phyloP scores from a whole-genome alignment of 1,139 yeast genomes.

The Magnusiomyces suaveolens region DNA sequence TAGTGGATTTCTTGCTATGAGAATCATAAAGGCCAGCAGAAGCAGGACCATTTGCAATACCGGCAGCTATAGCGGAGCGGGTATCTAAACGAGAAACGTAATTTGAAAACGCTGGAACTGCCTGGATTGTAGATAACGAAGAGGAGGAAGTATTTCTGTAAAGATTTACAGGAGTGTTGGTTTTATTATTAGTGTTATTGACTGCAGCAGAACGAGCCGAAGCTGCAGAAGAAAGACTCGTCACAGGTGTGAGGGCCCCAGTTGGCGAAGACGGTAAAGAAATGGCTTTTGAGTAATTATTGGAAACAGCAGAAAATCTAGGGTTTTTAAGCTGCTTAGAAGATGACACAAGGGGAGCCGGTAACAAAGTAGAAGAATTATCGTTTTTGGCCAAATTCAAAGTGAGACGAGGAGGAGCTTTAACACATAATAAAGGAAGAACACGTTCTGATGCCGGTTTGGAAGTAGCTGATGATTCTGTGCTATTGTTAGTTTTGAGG shows the following conservation, averaged over 20 bases:
- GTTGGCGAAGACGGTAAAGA: slow-evolving; percentile 7
- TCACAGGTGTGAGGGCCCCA: slow-evolving; percentile 7
- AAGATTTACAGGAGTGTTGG: background rate
- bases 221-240: slow-evolving; percentile 1
- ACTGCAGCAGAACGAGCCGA: background rate
- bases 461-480: background rate
- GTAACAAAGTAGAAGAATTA: background rate
- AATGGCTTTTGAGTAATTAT: background rate
- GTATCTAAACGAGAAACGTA: slow-evolving; percentile 4
- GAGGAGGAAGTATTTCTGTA: background rate
- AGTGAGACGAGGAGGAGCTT: slow-evolving; percentile 5
- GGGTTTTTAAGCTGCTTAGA: slow-evolving; percentile 3
- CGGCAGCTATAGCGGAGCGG: slow-evolving; percentile 1
- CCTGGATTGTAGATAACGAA: slow-evolving; percentile 2
- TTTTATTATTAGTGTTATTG: background rate
- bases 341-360: too few species aligned
- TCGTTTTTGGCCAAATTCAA: background rate
- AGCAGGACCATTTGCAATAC: background rate
- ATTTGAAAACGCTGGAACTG: slow-evolving; percentile 2
- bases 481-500: background rate
- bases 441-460: slow-evolving; percentile 8
- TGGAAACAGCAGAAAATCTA: slow-evolving; percentile 10
- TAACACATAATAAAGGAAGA: slow-evolving; percentile 9
- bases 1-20: background rate
- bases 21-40: background rate